Conservation (phyloP, 2,329 filamentous ascomycete species). For the Eurotiales sp. region DNA sequence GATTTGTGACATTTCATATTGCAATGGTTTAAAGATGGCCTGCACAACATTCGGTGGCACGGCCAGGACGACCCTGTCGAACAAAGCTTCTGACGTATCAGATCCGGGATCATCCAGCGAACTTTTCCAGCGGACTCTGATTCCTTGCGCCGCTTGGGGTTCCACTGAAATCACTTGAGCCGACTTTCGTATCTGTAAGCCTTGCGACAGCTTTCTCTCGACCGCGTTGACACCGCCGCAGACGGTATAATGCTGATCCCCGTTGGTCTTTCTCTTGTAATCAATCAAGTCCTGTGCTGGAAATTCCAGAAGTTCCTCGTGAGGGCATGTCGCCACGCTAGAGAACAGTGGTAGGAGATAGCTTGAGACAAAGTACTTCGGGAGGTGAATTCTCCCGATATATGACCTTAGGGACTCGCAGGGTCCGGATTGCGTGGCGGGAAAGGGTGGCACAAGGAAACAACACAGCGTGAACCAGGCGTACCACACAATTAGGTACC, state of each 20-base stretch:
- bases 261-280: slow-evolving; percentile 20
- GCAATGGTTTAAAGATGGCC: slow-evolving; percentile 46
- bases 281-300: slow-evolving; percentile 21
- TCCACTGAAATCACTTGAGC: slow-evolving; percentile 5
- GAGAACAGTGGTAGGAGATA: slow-evolving; percentile 56
- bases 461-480: slow-evolving; percentile 5
- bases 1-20: slow-evolving; percentile 37
- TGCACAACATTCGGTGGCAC: slow-evolving; percentile 54
- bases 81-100: slow-evolving; percentile 20
- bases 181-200: slow-evolving; percentile 15
- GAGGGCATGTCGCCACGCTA: slow-evolving; percentile 37
- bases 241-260: slow-evolving; percentile 21
- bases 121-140: slow-evolving; percentile 10
- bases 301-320: slow-evolving; percentile 21
- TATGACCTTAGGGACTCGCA: slow-evolving; percentile 51
- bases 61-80: slow-evolving; percentile 53
- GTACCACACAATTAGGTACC: slow-evolving; percentile 4
- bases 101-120: neutral
- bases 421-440: slow-evolving; percentile 40
- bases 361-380: slow-evolving; percentile 44
- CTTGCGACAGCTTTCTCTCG: slow-evolving; percentile 17
- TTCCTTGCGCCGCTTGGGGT: neutral
- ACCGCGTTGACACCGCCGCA: slow-evolving; percentile 19
- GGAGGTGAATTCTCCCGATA: slow-evolving; percentile 48
- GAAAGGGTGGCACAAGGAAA: neutral